A percentile compares a stretch with the other conserved stretches of the same genome.
Evolutionary conservation across 1,284 basidiomycete species (phyloP).

Genomic region (Vanrija pseudolonga): DNA sequence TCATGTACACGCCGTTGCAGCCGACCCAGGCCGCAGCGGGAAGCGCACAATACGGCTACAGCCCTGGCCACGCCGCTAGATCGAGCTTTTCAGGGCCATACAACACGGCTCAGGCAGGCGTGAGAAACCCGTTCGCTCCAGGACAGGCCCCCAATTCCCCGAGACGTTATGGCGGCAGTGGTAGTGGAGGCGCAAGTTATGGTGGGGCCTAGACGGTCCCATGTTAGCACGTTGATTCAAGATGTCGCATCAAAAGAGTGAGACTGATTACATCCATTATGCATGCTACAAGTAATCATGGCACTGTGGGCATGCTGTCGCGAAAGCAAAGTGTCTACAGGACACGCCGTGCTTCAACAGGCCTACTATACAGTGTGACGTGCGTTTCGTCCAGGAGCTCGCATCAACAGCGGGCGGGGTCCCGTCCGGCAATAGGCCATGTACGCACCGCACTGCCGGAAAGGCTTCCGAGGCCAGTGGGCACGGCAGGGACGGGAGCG

Average conservation of each 20-base stretch:
- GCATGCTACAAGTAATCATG: no score
- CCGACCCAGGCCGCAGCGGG: constrained; percentile 22
- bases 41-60: constrained; percentile 11
- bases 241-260: no score
- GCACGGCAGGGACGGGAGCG: not conserved
- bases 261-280: no score
- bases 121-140: constrained; percentile 9
- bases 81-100: constrained; percentile 42
- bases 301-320: no score
- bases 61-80: constrained; percentile 28
- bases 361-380: no score
- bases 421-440: not conserved
- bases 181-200: not conserved
- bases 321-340: no score
- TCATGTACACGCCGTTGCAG: constrained; percentile 47
- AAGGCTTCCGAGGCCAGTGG: not conserved
- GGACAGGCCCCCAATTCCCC: constrained; percentile 8
- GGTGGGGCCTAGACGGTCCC: constrained; percentile 1
- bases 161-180: constrained; percentile 2
- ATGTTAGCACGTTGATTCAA: no score
- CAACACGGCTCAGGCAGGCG: not conserved
- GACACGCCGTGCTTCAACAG: no score
- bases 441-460: not conserved
- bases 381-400: no score
- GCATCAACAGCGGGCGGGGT: not conserved